A percentile compares a stretch with the other conserved stretches of the same genome.
Conservation (phyloP, 176 grass and related monocot species). For the Secale cereale region DNA sequence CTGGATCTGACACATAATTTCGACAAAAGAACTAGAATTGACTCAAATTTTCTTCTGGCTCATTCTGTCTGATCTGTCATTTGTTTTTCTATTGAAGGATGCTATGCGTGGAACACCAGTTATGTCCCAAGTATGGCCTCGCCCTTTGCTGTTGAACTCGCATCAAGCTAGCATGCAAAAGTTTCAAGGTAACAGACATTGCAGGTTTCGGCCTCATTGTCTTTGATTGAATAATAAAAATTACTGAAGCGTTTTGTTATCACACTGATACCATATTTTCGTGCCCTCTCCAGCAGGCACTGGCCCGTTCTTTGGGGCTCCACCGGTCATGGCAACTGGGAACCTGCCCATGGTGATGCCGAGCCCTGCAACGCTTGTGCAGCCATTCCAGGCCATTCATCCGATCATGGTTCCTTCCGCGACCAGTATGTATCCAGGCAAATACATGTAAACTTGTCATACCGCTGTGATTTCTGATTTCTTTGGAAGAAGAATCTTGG, state of each 20-base stretch:
- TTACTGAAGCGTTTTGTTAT: not conserved
- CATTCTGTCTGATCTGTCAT: conserved; percentile 24
- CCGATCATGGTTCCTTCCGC: conserved; percentile 53
- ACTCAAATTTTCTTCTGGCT: not conserved
- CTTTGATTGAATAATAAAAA: not conserved
- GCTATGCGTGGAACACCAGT: conserved; percentile 42
- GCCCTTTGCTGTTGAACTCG: conserved; percentile 44
- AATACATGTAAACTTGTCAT: conserved; percentile 53
- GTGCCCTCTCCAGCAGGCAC: conserved; percentile 36
- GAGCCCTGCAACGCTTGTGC: conserved; percentile 45
- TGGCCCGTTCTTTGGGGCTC: conserved; percentile 24
- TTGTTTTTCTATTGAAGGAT: conserved; percentile 42
- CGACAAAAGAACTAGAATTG: not conserved
- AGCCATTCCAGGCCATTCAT: conserved; percentile 43
- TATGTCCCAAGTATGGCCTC: conserved; percentile 53
- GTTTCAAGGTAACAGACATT: conserved; percentile 65
- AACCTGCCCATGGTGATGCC: conserved; percentile 47
- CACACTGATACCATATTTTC: not conserved
- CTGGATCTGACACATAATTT: not conserved
- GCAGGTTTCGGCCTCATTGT: not conserved
- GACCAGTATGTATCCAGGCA: conserved; percentile 38
- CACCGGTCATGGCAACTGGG: conserved; percentile 46
- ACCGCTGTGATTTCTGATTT: conserved; percentile 26
- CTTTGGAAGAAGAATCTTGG: conserved; percentile 43
- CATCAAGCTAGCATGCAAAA: conserved; percentile 61